Base-by-base conservation (phyloP, 2,329 filamentous ascomycete species). In the Tolypocladium paradoxum region DNA sequence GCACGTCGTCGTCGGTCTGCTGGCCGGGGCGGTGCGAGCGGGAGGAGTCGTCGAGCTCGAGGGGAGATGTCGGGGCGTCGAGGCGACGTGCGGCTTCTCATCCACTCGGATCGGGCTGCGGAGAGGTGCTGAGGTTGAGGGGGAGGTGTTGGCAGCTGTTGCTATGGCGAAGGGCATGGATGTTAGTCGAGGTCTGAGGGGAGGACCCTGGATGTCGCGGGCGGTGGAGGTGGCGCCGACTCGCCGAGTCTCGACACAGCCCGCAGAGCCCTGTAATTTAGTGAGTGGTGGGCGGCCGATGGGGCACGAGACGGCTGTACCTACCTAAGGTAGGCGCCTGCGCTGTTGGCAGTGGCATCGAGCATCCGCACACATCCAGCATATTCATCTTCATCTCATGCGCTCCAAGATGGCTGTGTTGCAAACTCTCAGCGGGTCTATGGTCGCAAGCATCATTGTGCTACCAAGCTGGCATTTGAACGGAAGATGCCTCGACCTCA, bases 1-100 rank as follows among this genome's bases (percentile, higher is more conserved):
- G 60, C 68, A 69, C 57, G 54, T 54, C 53, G 53, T 38, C 34
- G 35, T 50, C 34, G 36, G 22, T 29, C 45, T 38, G 43, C 14
- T 22, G 46, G 20, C 33, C 38, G 48, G 18, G 34, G 50, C 49
- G 7, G 35, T 37, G 18, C 37, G 29, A n/a, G 36, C 49, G 22
- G 27, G 27, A 31, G 38, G 37, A 24, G 24, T n/a, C 43, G 24
- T 33, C 43, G 43, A 20, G 43, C 27, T 33, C 5, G n/a, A 37
- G 36, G 5, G 16, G 38, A 48, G 31, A 7, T 36, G 50, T 37
- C 33, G 40, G 36, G 37, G 27, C 43, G 29, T 47, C 18, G 6
- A 18, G 16, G 27, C 9, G 2, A 29, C 18, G 27, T 20, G 6
- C 27, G 43, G 27, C 27, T 47, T 47, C 18, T 47, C 43, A 33